A percentile compares a stretch with the other conserved stretches of the same genome.
These are phyloP conservation scores for Leishmania gerbilli DNA, from an alignment of 208 protist genomes.

Conservation along the genomic window DNA sequence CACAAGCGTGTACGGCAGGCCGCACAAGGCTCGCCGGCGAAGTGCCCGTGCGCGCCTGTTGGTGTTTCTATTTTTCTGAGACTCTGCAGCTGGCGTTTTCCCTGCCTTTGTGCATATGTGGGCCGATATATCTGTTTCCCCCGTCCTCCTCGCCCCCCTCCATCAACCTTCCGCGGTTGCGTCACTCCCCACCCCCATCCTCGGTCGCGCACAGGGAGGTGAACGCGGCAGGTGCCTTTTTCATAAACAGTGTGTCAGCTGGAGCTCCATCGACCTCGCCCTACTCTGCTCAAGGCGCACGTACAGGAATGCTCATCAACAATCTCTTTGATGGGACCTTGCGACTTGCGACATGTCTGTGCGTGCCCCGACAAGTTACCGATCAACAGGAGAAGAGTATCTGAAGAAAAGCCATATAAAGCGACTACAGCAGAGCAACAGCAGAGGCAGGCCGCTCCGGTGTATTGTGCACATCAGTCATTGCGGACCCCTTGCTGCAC, in stretches of 20 bases:
- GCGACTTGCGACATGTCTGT: not conserved
- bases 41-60: not conserved
- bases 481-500: not conserved
- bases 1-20: not conserved
- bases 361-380: not conserved
- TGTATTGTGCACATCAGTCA: not conserved
- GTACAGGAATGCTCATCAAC: not conserved
- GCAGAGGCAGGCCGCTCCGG: not conserved
- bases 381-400: not conserved
- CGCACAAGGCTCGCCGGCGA: not conserved
- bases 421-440: not conserved
- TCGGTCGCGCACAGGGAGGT: not conserved
- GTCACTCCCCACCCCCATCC: not conserved
- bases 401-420: not conserved
- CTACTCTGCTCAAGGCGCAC: not conserved
- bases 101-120: not conserved
- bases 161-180: not conserved
- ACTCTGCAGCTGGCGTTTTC: not conserved
- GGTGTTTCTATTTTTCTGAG: conserved; percentile 6
- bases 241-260: not conserved
- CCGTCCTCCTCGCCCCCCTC: not conserved
- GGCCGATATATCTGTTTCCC: not conserved
- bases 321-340: not conserved
- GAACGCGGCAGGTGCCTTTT: not conserved
- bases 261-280: not conserved